Evolutionary conservation across 306 rosid genomes (phyloP).

Genomic region (Trichosanthes truncata): DNA sequence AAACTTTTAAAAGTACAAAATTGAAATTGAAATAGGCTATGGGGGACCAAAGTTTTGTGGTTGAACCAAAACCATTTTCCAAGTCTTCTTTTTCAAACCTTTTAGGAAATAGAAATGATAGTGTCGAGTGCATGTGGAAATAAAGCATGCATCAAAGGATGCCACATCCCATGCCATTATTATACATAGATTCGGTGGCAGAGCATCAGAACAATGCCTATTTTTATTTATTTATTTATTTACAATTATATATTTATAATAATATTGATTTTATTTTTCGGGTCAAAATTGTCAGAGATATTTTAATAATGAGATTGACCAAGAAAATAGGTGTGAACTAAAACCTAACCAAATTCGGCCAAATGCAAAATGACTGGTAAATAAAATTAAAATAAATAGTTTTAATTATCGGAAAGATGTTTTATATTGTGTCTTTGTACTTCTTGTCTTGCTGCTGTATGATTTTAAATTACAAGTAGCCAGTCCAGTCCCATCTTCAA

Average conservation of each 20-base stretch:
- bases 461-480: not conserved
- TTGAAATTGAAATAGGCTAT: not conserved
- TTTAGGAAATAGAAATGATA: not conserved
- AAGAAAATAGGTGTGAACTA: not conserved
- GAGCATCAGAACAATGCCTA: not conserved
- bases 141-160: not conserved
- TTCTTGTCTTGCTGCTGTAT: not conserved
- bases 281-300: constrained; percentile 2
- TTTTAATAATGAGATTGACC: not conserved
- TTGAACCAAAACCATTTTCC: not conserved
- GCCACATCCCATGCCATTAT: not conserved
- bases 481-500: not conserved
- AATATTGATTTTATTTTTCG: too few relatives aligned
- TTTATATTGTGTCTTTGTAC: not conserved
- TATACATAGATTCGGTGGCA: constrained; percentile 3
- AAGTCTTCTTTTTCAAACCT: not conserved
- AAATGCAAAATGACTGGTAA: not conserved
- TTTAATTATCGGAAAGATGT: not conserved
- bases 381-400: not conserved
- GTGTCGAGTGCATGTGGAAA: not conserved
- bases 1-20: too few relatives aligned
- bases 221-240: not conserved
- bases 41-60: not conserved
- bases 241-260: not conserved
- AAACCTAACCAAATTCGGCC: not conserved